A percentile compares a stretch with the other conserved stretches of the same genome.
phyloP scores from a whole-genome alignment of 495 filamentous ascomycete species.

The Apiosordaria backusii region DNA sequence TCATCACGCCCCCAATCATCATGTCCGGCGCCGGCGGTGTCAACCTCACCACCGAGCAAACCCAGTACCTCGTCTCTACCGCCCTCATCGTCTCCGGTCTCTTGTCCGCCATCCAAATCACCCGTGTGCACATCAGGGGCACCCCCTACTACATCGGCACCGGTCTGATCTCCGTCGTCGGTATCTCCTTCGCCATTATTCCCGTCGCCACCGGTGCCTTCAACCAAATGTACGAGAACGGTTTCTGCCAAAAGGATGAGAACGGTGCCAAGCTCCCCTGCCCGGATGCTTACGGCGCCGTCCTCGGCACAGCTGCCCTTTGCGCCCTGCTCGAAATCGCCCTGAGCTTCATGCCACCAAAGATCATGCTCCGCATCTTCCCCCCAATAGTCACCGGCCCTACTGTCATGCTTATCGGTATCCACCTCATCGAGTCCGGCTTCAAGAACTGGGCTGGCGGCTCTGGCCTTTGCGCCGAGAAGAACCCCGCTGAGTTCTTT shows the following conservation, averaged over 20 bases:
- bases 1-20: conserved; percentile 78
- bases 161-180: conserved; percentile 85
- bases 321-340: conserved; percentile 72
- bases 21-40: conserved; percentile 62
- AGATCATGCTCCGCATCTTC: conserved; percentile 70
- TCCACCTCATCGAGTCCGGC: conserved; percentile 68
- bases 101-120: conserved; percentile 77
- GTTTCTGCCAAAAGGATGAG: conserved; percentile 62
- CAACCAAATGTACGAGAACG: conserved; percentile 80
- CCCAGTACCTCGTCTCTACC: conserved; percentile 85
- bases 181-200: conserved; percentile 83
- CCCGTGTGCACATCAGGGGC: conserved; percentile 71
- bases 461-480: conserved; percentile 55
- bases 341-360: conserved; percentile 71
- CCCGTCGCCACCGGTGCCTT: conserved; percentile 77
- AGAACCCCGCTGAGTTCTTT: conserved; percentile 54
- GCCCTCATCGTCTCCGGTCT: conserved; percentile 83
- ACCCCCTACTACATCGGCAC: conserved; percentile 87
- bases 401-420: conserved; percentile 67
- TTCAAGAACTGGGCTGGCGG: conserved; percentile 88
- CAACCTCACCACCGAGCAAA: conserved; percentile 56
- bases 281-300: conserved; percentile 79
- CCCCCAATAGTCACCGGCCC: conserved; percentile 86
- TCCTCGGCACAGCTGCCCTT: conserved; percentile 67
- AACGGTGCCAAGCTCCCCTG: conserved; percentile 71